Percentiles rank a stretch among this genome's conserved stretches.
phyloP scores from a whole-genome alignment of 345 rosid species.

The Ceriops zippeliana region DNA sequence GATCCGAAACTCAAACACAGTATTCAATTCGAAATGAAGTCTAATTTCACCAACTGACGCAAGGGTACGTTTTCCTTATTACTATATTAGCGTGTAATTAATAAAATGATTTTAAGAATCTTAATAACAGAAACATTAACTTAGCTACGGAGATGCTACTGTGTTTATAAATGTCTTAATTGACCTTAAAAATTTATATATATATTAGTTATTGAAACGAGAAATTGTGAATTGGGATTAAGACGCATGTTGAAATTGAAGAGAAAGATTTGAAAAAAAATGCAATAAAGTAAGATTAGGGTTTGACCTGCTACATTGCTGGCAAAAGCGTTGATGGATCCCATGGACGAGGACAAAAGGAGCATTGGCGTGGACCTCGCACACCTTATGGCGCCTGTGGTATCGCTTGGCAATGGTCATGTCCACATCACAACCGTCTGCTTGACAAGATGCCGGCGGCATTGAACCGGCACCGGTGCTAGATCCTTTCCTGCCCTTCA shows the following conservation, averaged over 20 bases:
- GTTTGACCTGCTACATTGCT: constrained; percentile 97
- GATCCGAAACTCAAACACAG: too few species aligned
- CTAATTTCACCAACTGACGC: too few species aligned
- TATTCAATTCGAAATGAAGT: too few species aligned
- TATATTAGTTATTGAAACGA: too few species aligned
- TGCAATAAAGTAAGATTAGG: constrained; percentile 20
- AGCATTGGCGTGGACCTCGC: constrained; percentile 83
- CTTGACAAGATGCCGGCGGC: constrained; percentile 49
- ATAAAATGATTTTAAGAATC: too few species aligned
- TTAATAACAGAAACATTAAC: too few species aligned
- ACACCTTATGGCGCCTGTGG: constrained; percentile 85
- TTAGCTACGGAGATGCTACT: neutral
- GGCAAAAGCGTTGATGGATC: constrained; percentile 81
- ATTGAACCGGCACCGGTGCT: constrained; percentile 22
- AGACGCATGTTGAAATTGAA: neutral
- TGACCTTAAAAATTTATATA: neutral
- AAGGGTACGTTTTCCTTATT: too few species aligned
- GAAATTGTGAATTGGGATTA: too few species aligned
- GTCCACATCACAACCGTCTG: constrained; percentile 53
- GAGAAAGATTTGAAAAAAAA: neutral
- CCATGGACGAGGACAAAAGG: constrained; percentile 52
- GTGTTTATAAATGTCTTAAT: neutral
- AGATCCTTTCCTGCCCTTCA: constrained; percentile 41
- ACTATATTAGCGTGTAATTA: too few species aligned
- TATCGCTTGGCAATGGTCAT: constrained; percentile 67